phyloP scores from a whole-genome alignment of 2,329 filamentous ascomycete genomes.

The Helotiales sp. region DNA sequence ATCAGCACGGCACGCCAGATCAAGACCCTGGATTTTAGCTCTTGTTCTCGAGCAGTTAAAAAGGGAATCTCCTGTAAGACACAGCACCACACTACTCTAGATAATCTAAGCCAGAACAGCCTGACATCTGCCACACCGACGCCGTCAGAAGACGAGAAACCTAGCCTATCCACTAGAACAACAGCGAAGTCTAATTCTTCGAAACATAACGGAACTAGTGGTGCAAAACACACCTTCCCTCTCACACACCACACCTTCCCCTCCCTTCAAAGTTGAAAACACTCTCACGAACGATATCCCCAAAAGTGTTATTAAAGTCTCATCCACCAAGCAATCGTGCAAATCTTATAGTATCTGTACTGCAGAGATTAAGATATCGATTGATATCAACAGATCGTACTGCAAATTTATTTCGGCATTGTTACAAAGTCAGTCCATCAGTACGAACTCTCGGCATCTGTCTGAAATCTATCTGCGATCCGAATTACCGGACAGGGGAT shows the following conservation, averaged over 20 bases:
- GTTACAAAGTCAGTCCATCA: too few species aligned
- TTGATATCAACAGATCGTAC: too few species aligned
- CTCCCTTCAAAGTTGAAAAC: too few species aligned
- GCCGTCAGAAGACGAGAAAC: background rate
- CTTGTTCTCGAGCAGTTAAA: background rate
- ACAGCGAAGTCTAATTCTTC: background rate
- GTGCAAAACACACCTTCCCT: background rate
- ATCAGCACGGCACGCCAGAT: background rate
- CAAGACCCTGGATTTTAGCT: background rate
- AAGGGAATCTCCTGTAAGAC: background rate
- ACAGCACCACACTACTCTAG: background rate
- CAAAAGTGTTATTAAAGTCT: background rate
- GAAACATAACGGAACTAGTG: slow-evolving; percentile 3
- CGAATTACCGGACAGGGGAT: background rate
- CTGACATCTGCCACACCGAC: slow-evolving; percentile 6
- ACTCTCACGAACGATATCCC: background rate
- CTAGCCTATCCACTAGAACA: background rate
- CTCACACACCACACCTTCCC: too few species aligned
- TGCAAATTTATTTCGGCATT: too few species aligned
- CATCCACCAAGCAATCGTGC: background rate
- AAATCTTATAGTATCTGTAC: background rate
- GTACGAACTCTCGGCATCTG: too few species aligned
- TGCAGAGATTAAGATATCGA: too few species aligned
- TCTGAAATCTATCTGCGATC: background rate
- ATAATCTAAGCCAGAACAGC: too few species aligned